Evolutionary conservation across 2,329 filamentous ascomycete species (phyloP).

Genomic region (Pleomassaria siparia): DNA sequence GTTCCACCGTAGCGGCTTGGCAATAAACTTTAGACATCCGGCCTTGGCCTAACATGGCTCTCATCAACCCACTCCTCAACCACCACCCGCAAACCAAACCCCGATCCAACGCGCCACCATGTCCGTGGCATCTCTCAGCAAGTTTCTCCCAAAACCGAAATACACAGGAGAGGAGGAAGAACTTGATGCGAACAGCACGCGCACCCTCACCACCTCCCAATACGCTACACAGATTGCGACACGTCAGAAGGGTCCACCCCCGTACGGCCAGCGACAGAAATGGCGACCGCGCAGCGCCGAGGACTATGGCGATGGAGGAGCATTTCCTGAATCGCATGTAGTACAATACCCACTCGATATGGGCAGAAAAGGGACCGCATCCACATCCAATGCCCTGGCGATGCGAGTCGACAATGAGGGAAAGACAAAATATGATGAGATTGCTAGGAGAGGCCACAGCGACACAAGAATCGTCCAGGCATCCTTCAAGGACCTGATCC

Average conservation of each 20-base stretch:
- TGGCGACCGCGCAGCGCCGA: constrained; percentile 89
- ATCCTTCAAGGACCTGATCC: constrained; percentile 96
- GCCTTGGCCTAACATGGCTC: neutral
- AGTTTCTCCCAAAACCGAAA: constrained; percentile 83
- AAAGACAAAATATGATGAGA: constrained; percentile 95
- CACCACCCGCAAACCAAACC: neutral
- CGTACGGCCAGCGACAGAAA: constrained; percentile 82
- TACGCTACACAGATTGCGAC: constrained; percentile 78
- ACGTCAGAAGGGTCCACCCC: constrained; percentile 77
- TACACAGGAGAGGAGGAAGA: constrained; percentile 91
- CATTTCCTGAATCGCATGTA: constrained; percentile 90
- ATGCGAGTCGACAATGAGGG: constrained; percentile 88
- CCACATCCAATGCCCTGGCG: constrained; percentile 81
- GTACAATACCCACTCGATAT: constrained; percentile 96
- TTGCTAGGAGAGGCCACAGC: constrained; percentile 84
- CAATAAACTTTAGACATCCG: neutral
- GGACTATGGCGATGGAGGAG: constrained; percentile 94
- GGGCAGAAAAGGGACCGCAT: constrained; percentile 68
- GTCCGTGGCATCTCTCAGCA: constrained; percentile 65
- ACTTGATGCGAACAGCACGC: constrained; percentile 69
- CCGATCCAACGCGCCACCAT: constrained; percentile 18
- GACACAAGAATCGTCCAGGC: constrained; percentile 86
- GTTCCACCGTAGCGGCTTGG: neutral
- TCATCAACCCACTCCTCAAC: neutral
- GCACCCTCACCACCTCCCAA: constrained; percentile 77